Evolutionary conservation across 768 basidiomycete genomes (phyloP), one percentile per base, ranked within the genome.

Genomic region (Daedalea quercina): DNA sequence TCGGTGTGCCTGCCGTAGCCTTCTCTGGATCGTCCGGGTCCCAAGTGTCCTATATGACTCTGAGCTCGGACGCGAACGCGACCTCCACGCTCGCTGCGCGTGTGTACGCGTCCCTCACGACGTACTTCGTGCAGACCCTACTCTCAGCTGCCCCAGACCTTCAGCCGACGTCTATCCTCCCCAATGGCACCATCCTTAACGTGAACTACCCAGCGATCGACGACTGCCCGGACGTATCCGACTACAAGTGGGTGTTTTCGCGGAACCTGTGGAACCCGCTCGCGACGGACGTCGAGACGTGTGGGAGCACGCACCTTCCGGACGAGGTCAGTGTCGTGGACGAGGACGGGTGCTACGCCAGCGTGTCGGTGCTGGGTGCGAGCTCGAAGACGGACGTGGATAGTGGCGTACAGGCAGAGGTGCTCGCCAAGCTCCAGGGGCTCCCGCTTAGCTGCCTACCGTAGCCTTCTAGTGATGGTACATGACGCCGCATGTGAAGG

Each of bases 1-100:
- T 74, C 57, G 78, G 79, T 25, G 68, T 79, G 33, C 77, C 79
- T 2, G 72, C 77, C 1, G 68, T 73, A 26, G 78, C 78, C 0
- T 78, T 78, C 65, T 78, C 76, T 15, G 73, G 70, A 25, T 56
- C 57, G 11, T 66, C 70, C n/a, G 75, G 69, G 7, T 65, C 71
- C 0, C 68, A 72, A 47, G 74, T 77, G 9, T 78, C 77, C 3
- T 80, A 73, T 64, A 80, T 77, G 24, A 78, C 76, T 15, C 76
- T 80, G 55, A 56, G 61, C 15, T 62, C 63, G 4, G 52, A 67
- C 23, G 67, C 73, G 3, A 67, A 60, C 26, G 62, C 73, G 6
- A 42, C 66, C 7, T 64, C 69, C n/a, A 71, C 70, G 37, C 53
- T 62, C 22, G 68, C 75, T 8, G 73, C 77, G 8, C 57, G 63